These are phyloP conservation scores for Aquilaria yunnanensis DNA, from an alignment of 345 rosid genomes.

Conservation along the genomic window DNA sequence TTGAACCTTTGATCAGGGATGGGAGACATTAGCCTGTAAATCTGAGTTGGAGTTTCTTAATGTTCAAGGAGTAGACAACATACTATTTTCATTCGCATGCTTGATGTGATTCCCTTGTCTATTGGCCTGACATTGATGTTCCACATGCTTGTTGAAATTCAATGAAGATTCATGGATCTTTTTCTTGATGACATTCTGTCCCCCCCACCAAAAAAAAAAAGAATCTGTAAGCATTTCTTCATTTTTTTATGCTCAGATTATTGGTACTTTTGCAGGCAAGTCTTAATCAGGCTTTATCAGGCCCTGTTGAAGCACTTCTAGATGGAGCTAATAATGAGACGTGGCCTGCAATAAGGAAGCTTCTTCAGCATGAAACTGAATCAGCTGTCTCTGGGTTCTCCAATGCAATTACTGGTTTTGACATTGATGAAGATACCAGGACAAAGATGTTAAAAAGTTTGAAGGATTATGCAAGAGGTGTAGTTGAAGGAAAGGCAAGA, in stretches of 20 bases:
- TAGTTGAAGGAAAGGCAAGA: constrained; percentile 83
- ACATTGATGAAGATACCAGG: constrained; percentile 56
- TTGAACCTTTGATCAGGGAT: too few relatives aligned
- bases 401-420: constrained; percentile 66
- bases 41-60: too few relatives aligned
- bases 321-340: constrained; percentile 84
- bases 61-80: neutral
- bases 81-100: neutral
- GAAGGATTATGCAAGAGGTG: constrained; percentile 54
- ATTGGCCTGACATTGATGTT: neutral
- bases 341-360: constrained; percentile 86
- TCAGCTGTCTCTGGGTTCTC: constrained; percentile 67
- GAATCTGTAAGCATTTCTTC: too few relatives aligned
- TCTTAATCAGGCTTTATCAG: constrained; percentile 65
- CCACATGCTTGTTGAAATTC: neutral
- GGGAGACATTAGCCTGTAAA: too few relatives aligned
- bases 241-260: constrained; percentile 6
- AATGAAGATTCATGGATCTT: too few relatives aligned
- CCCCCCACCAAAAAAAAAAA: too few relatives aligned
- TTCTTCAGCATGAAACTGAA: constrained; percentile 58
- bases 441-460: constrained; percentile 57
- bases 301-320: constrained; percentile 87
- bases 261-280: constrained; percentile 51
- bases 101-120: constrained; percentile 7
- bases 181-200: too few relatives aligned